These are phyloP conservation scores for Theileria luwenshuni DNA, from an alignment of 169 alveolate species.

Conservation along the genomic window DNA sequence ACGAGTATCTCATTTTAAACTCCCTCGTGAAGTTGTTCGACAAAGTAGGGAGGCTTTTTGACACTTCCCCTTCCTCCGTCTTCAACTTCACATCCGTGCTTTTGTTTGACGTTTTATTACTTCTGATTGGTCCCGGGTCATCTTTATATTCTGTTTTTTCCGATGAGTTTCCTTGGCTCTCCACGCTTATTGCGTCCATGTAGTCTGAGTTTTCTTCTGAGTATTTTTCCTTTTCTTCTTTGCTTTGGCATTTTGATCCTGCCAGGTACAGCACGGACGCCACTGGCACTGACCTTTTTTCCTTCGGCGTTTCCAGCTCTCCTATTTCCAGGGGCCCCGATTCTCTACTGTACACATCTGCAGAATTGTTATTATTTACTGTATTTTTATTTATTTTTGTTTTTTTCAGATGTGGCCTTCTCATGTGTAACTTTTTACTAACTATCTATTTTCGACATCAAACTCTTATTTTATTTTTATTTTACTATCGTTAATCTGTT, in stretches of 20 bases:
- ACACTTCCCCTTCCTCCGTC: not conserved
- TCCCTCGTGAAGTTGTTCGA: slow-evolving; percentile 4
- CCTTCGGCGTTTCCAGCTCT: slow-evolving; percentile 66
- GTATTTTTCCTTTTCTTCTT: not conserved
- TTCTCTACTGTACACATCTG: slow-evolving; percentile 20
- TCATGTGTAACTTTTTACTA: not conserved
- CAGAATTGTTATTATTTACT: not conserved
- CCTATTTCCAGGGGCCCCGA: slow-evolving; percentile 52
- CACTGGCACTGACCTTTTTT: slow-evolving; percentile 34
- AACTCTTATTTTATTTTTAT: not conserved
- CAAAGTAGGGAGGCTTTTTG: not conserved
- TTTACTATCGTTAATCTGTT: not conserved
- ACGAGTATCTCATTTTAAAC: slow-evolving; percentile 1
- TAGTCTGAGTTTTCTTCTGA: slow-evolving; percentile 19
- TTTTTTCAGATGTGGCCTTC: not conserved
- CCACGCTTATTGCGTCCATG: slow-evolving; percentile 36
- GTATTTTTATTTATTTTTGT: too few species aligned
- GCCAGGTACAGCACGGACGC: slow-evolving; percentile 60
- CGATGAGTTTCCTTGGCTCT: slow-evolving; percentile 14
- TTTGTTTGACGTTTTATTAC: not conserved
- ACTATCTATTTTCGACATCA: not conserved
- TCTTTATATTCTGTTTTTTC: too few species aligned
- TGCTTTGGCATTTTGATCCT: slow-evolving; percentile 49
- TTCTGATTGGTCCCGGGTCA: not conserved
- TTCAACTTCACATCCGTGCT: not conserved